Evolutionary conservation across 176 grass and related monocot genomes (phyloP).

Genomic region (Microstegium vimineum): DNA sequence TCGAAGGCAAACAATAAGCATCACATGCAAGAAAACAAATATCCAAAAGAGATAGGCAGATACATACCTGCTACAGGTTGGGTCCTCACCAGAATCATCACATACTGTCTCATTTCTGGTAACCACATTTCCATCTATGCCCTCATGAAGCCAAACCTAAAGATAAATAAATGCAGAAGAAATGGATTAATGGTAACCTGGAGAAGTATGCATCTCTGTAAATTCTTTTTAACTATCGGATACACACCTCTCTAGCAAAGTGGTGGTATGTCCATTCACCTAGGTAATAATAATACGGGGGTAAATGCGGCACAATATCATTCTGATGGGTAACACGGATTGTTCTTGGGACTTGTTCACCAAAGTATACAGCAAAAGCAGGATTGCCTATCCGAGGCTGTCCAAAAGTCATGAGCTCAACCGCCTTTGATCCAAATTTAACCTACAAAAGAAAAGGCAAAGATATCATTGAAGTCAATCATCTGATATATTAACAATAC

Average conservation of each 20-base stretch:
- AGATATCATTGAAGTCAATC: not conserved
- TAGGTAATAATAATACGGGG: slow-evolving; percentile 77
- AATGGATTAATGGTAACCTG: slow-evolving; percentile 3
- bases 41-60: not conserved
- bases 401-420: slow-evolving; percentile 81
- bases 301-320: slow-evolving; percentile 88
- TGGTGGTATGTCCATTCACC: slow-evolving; percentile 81
- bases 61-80: slow-evolving; percentile 78
- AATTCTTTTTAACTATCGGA: not conserved
- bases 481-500: slow-evolving; percentile 3
- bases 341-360: slow-evolving; percentile 51
- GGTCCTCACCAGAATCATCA: slow-evolving; percentile 82
- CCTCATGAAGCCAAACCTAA: slow-evolving; percentile 77
- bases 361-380: slow-evolving; percentile 77
- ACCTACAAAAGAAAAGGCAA: slow-evolving; percentile 40
- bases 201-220: not conserved
- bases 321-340: slow-evolving; percentile 85
- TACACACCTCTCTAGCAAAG: slow-evolving; percentile 78
- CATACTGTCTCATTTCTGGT: slow-evolving; percentile 57
- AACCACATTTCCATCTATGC: slow-evolving; percentile 38
- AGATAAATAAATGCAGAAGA: slow-evolving; percentile 3
- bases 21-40: not conserved
- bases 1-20: slow-evolving; percentile 30
- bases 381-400: slow-evolving; percentile 92
- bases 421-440: slow-evolving; percentile 52